Evolutionary conservation across 164 flowering plant genomes (phyloP).

Genomic region (Sextonia rubra): DNA sequence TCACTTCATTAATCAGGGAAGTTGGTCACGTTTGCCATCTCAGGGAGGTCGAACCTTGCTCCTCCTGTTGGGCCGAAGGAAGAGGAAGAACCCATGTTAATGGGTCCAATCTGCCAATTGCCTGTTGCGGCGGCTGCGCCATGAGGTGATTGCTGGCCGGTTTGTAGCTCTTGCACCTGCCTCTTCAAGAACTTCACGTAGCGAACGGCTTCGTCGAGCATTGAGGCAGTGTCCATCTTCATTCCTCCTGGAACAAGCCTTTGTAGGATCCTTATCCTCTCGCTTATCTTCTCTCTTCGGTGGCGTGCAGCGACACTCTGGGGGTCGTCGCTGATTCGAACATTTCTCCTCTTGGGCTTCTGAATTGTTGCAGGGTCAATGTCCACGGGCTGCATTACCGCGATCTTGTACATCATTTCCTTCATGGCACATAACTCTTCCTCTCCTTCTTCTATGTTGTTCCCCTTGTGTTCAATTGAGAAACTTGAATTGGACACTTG

Average conservation of each 20-base stretch:
- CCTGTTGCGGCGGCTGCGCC: background rate
- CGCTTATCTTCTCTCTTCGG: constrained; percentile 72
- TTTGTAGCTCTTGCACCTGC: constrained; percentile 52
- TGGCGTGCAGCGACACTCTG: constrained; percentile 85
- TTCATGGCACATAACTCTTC: constrained; percentile 76
- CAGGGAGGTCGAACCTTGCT: background rate
- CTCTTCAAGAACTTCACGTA: constrained; percentile 82
- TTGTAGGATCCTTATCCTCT: constrained; percentile 45
- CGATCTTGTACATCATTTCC: constrained; percentile 90
- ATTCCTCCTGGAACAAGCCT: constrained; percentile 76
- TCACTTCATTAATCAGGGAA: background rate
- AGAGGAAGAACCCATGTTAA: constrained; percentile 2
- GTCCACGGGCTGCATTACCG: constrained; percentile 89
- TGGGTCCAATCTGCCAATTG: constrained; percentile 1
- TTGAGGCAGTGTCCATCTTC: constrained; percentile 82
- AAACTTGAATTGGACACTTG: background rate
- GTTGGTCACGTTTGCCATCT: background rate
- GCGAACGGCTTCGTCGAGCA: constrained; percentile 81
- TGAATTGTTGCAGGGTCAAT: constrained; percentile 70
- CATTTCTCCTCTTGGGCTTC: constrained; percentile 69
- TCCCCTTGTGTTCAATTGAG: background rate
- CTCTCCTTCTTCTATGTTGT: constrained; percentile 35
- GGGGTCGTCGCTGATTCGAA: constrained; percentile 74
- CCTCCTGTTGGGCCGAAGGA: constrained; percentile 3
- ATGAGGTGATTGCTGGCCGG: constrained; percentile 9